A percentile compares a stretch with the other conserved stretches of the same genome.
These are phyloP conservation scores for Luffa aegyptiaca DNA, from an alignment of 306 rosid species.

Conservation along the genomic window DNA sequence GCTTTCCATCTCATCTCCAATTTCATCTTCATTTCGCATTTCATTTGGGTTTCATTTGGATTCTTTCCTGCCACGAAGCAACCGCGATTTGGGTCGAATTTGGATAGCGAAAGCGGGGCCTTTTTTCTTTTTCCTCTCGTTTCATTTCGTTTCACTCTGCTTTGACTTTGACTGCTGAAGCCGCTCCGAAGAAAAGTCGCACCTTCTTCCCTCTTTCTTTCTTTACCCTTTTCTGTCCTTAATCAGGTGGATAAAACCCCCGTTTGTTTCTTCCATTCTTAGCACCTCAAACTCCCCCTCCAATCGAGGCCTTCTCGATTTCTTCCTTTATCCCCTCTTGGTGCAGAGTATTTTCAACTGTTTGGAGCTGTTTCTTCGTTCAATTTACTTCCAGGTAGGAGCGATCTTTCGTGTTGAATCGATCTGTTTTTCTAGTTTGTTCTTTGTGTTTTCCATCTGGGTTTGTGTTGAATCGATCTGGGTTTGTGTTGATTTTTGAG, in stretches of 20 bases:
- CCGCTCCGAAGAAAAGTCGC: conserved; percentile 74
- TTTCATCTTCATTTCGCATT: conserved; percentile 8
- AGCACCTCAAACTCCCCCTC: conserved; percentile 19
- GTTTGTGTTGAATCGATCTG: conserved; percentile 8
- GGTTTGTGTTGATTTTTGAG: background rate
- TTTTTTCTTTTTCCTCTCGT: too few relatives aligned
- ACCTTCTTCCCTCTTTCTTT: conserved; percentile 70
- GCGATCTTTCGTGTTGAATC: background rate
- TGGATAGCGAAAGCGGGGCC: conserved; percentile 1
- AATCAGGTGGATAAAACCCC: conserved; percentile 14
- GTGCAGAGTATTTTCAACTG: background rate
- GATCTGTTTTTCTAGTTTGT: background rate
- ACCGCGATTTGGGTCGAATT: conserved; percentile 6
- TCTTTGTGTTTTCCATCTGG: background rate
- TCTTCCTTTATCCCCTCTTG: background rate
- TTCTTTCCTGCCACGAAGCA: conserved; percentile 10
- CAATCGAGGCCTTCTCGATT: conserved; percentile 35
- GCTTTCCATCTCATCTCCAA: background rate
- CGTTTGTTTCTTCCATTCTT: conserved; percentile 3
- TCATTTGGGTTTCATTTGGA: conserved; percentile 15
- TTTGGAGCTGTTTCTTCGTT: background rate
- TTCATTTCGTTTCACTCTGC: conserved; percentile 17
- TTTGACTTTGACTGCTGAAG: conserved; percentile 81
- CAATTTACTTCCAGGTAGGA: background rate
- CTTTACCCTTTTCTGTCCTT: conserved; percentile 14